Evolutionary conservation across 2,329 filamentous ascomycete species (phyloP).

Genomic region (Fusarium sp.): DNA sequence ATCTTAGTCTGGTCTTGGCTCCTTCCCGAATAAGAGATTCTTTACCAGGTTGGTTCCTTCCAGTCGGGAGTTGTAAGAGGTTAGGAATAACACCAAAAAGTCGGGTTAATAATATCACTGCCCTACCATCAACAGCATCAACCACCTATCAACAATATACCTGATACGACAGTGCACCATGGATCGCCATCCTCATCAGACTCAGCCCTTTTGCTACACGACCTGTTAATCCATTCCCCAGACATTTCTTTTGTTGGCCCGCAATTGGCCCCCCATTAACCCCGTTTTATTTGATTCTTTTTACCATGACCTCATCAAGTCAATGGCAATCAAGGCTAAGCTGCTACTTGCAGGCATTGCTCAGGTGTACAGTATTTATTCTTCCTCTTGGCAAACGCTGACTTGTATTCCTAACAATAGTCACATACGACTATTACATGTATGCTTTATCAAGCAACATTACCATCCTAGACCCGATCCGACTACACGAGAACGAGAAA

Average conservation of each 20-base stretch:
- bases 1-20: slow-evolving; percentile 26
- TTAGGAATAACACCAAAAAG: slow-evolving; percentile 17
- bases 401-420: neutral
- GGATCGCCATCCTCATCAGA: slow-evolving; percentile 4
- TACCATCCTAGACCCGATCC: neutral
- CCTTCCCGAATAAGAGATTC: slow-evolving; percentile 35
- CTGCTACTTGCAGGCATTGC: slow-evolving; percentile 11
- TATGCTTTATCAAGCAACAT: neutral
- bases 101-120: neutral
- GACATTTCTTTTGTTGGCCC: slow-evolving; percentile 24
- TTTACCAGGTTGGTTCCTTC: slow-evolving; percentile 17
- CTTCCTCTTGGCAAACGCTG: neutral
- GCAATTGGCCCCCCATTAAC: slow-evolving; percentile 34
- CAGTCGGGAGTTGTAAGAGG: slow-evolving; percentile 15
- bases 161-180: neutral
- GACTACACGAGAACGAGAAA: slow-evolving; percentile 24
- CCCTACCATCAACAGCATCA: slow-evolving; percentile 11
- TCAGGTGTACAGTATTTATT: slow-evolving; percentile 3
- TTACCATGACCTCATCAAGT: slow-evolving; percentile 46
- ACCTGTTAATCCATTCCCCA: slow-evolving; percentile 36
- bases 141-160: slow-evolving; percentile 4
- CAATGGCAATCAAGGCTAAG: slow-evolving; percentile 20
- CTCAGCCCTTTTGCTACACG: slow-evolving; percentile 15
- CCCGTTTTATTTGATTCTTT: slow-evolving; percentile 28
- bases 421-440: neutral